These are phyloP conservation scores for Xenoacremonium recifei DNA, from an alignment of 2,329 filamentous ascomycete species.

Conservation along the genomic window DNA sequence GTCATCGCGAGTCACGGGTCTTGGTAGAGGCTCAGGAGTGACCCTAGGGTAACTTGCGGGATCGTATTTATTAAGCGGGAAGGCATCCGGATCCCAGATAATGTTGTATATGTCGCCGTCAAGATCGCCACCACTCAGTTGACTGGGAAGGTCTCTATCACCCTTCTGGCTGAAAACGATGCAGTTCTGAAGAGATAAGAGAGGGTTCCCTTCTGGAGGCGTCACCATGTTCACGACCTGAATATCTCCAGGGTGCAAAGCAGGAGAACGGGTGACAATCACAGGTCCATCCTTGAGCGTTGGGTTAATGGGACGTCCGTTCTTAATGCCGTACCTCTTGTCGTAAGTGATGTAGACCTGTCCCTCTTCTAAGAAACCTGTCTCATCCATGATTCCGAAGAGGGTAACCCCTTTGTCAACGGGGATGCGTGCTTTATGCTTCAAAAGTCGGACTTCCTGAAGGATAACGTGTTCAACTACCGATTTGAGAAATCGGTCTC, in stretches of 20 bases:
- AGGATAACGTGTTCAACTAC: slow-evolving; percentile 69
- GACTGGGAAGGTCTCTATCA: slow-evolving; percentile 70
- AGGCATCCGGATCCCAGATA: slow-evolving; percentile 64
- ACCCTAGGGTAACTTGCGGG: slow-evolving; percentile 71
- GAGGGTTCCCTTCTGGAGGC: slow-evolving; percentile 57
- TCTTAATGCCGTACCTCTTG: slow-evolving; percentile 23
- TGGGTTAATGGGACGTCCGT: slow-evolving; percentile 24
- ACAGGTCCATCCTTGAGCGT: slow-evolving; percentile 41
- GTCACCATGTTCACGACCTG: slow-evolving; percentile 63
- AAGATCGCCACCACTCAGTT: slow-evolving; percentile 77
- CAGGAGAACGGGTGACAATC: slow-evolving; percentile 75
- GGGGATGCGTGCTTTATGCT: slow-evolving; percentile 75
- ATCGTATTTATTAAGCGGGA: slow-evolving; percentile 38
- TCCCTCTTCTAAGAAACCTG: slow-evolving; percentile 61
- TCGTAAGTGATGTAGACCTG: slow-evolving; percentile 67
- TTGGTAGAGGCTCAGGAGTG: slow-evolving; percentile 55
- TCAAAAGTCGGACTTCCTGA: slow-evolving; percentile 69
- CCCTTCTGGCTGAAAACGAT: slow-evolving; percentile 76
- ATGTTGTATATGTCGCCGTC: slow-evolving; percentile 82
- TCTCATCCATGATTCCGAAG: slow-evolving; percentile 84
- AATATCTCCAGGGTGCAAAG: slow-evolving; percentile 79
- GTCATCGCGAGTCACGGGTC: slow-evolving; percentile 59
- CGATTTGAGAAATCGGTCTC: slow-evolving; percentile 68
- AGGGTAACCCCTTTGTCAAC: slow-evolving; percentile 70
- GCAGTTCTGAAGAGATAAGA: slow-evolving; percentile 66